A percentile compares a stretch with the other conserved stretches of the same genome.
Evolutionary conservation across 371 early-diverging fungal species (phyloP).

Genomic region (Synchytrium microbalum): DNA sequence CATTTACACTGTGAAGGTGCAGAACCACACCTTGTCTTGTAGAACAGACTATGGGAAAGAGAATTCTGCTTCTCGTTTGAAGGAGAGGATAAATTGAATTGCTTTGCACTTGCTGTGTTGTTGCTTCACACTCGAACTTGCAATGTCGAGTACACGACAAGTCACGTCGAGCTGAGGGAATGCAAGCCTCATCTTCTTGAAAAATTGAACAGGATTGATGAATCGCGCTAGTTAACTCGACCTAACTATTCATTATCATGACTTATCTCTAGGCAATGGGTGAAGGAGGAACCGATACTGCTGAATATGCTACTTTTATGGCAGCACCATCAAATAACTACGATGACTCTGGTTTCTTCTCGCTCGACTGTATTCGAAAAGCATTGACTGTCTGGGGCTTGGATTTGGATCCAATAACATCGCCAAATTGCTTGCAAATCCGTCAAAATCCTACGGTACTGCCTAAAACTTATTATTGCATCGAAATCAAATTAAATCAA

Average conservation of each 20-base stretch:
- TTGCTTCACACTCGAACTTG: too few species aligned
- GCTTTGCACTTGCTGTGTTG: too few species aligned
- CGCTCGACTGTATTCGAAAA: slow-evolving; percentile 59
- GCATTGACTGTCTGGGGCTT: slow-evolving; percentile 63
- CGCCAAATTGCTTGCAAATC: slow-evolving; percentile 38
- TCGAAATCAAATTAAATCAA: not conserved
- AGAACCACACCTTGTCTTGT: too few species aligned
- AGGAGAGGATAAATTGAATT: too few species aligned
- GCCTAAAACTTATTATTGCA: not conserved
- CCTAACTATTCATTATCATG: not conserved
- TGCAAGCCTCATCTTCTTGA: too few species aligned
- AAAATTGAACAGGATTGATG: too few species aligned
- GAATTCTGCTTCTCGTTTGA: too few species aligned
- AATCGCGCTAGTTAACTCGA: too few species aligned
- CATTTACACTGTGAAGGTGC: not conserved
- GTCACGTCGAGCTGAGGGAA: slow-evolving; percentile 5
- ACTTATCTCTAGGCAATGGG: slow-evolving; percentile 26
- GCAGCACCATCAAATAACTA: slow-evolving; percentile 51
- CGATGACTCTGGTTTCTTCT: slow-evolving; percentile 74
- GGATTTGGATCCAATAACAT: slow-evolving; percentile 49
- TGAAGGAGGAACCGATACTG: slow-evolving; percentile 22
- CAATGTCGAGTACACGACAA: too few species aligned
- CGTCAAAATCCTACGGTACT: slow-evolving; percentile 48
- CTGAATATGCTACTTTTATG: slow-evolving; percentile 29
- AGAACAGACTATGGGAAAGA: too few species aligned